Evolutionary conservation across 192 early-diverging fungal species (phyloP).

Genomic region (Gamsiella multidivaricata): DNA sequence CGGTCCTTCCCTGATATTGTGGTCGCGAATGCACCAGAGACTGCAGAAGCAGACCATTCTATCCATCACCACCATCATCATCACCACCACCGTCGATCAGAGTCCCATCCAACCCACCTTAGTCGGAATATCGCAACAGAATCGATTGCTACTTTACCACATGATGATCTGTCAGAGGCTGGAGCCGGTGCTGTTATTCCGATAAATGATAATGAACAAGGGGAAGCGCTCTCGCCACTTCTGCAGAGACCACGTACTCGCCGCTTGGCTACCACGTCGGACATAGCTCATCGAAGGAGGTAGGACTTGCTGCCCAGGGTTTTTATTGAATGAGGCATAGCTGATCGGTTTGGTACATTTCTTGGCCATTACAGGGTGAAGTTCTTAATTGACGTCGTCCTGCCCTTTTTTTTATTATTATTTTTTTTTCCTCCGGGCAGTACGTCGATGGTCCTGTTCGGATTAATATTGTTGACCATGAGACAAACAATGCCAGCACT

Average conservation of each 20-base stretch:
- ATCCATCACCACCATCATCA: conserved; percentile 12
- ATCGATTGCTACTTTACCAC: neutral
- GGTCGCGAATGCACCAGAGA: conserved; percentile 22
- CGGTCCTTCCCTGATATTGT: conserved; percentile 13
- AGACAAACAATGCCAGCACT: conserved; percentile 28
- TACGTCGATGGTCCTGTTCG: conserved; percentile 47
- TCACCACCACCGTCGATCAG: conserved; percentile 6
- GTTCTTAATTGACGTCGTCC: too few relatives aligned
- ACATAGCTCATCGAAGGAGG: conserved; percentile 44
- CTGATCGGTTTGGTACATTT: too few relatives aligned
- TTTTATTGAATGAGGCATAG: too few relatives aligned
- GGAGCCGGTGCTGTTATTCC: neutral
- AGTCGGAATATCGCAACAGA: neutral
- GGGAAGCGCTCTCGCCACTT: conserved; percentile 10
- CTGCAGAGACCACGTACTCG: conserved; percentile 19
- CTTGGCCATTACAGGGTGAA: too few relatives aligned
- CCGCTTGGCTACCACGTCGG: conserved; percentile 22
- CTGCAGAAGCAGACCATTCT: conserved; percentile 6
- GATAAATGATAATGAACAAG: neutral
- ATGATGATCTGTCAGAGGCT: neutral
- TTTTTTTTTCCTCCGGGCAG: conserved; percentile 10
- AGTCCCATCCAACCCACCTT: conserved; percentile 4
- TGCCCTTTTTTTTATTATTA: too few relatives aligned
- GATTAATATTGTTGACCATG: conserved; percentile 32
- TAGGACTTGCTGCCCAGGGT: neutral